These are phyloP conservation scores for Tetrapisispora nanseiensis DNA, from an alignment of 805 yeast genomes.

Conservation along the genomic window DNA sequence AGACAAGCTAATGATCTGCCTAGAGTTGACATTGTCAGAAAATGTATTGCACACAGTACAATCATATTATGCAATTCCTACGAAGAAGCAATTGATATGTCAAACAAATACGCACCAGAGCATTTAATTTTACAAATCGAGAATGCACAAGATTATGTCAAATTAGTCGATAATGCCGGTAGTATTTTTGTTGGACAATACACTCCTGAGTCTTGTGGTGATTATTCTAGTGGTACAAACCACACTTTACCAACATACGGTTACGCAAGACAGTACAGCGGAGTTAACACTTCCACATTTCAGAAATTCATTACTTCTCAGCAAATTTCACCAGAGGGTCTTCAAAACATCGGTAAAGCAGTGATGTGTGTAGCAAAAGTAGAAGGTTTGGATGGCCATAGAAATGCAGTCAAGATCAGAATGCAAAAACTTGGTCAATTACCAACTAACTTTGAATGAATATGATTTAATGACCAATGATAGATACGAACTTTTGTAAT, in stretches of 20 bases:
- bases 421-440: conserved; percentile 68
- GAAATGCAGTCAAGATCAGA: conserved; percentile 92
- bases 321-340: conserved; percentile 77
- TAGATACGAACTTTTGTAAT: not conserved
- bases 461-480: not conserved
- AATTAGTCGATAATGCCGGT: conserved; percentile 83
- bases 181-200: conserved; percentile 92
- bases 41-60: conserved; percentile 86
- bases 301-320: conserved; percentile 93
- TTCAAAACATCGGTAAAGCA: conserved; percentile 84
- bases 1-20: conserved; percentile 77
- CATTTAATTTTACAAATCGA: conserved; percentile 88
- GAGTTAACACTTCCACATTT: conserved; percentile 93
- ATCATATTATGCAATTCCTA: conserved; percentile 58
- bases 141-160: conserved; percentile 63
- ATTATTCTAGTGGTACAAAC: conserved; percentile 95
- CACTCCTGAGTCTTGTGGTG: conserved; percentile 98
- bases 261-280: conserved; percentile 93
- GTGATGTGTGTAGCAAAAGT: conserved; percentile 93
- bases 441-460: conserved; percentile 25
- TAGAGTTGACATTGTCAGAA: conserved; percentile 84
- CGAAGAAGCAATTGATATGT: conserved; percentile 76
- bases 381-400: conserved; percentile 95
- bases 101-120: conserved; percentile 94
- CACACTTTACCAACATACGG: conserved; percentile 98